Evolutionary conservation across 129 eudicot genomes (phyloP).

Genomic region (Flaveria linearis): DNA sequence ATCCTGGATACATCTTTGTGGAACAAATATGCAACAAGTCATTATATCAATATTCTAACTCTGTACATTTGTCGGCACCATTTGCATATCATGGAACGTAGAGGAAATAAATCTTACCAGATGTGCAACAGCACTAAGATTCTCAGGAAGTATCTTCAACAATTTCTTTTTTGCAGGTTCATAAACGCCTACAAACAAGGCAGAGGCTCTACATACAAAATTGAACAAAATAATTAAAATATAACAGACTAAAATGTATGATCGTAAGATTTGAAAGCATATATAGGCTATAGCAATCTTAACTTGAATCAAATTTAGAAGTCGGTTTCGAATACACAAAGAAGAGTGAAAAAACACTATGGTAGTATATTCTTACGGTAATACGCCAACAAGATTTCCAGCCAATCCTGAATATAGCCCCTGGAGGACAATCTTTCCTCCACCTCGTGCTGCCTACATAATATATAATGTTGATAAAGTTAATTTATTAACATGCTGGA

Average conservation of each 20-base stretch:
- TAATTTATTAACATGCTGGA: background rate
- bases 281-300: constrained; percentile 20
- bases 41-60: constrained; percentile 10
- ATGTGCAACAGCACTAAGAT: constrained; percentile 91
- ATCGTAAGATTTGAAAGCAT: background rate
- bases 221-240: background rate
- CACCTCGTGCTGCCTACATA: constrained; percentile 89
- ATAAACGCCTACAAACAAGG: constrained; percentile 85
- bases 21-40: background rate
- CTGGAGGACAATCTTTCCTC: constrained; percentile 75
- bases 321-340: background rate
- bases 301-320: background rate
- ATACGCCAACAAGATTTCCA: constrained; percentile 94
- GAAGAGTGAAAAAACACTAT: background rate
- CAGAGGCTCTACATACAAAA: constrained; percentile 72
- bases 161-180: constrained; percentile 93
- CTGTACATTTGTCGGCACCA: background rate
- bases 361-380: constrained; percentile 65
- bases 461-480: constrained; percentile 7
- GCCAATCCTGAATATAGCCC: constrained; percentile 95
- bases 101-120: constrained; percentile 49
- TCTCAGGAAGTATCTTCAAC: constrained; percentile 73
- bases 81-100: constrained; percentile 11
- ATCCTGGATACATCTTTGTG: constrained; percentile 6
- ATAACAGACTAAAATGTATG: background rate